Evolutionary conservation across 2,329 filamentous ascomycete species (phyloP).

Genomic region (Chrysoporthe puriensis): DNA sequence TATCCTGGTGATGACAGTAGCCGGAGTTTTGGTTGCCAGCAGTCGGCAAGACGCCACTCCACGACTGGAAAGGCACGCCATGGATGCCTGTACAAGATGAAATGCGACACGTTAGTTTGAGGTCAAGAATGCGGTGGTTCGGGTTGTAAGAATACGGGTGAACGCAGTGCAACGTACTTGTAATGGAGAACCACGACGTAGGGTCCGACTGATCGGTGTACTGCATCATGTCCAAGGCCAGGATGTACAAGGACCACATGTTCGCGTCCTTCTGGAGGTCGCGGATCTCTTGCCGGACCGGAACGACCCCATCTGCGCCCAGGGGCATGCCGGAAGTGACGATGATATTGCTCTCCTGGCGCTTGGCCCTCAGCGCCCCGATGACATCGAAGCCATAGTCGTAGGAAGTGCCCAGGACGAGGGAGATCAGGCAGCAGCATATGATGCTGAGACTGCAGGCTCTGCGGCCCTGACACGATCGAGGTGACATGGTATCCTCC

Average conservation of each 20-base stretch:
- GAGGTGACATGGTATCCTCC: constrained; percentile 13
- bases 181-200: constrained; percentile 78
- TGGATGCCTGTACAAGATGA: constrained; percentile 66
- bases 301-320: constrained; percentile 36
- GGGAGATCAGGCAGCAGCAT: constrained; percentile 24
- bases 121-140: constrained; percentile 15
- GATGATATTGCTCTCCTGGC: constrained; percentile 43
- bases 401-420: constrained; percentile 42
- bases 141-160: constrained; percentile 1
- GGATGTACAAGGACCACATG: constrained; percentile 76
- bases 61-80: constrained; percentile 67
- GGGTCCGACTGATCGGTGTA: constrained; percentile 63
- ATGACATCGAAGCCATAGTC: constrained; percentile 55
- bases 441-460: constrained; percentile 25
- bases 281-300: constrained; percentile 67
- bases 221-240: constrained; percentile 75
- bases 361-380: constrained; percentile 40
- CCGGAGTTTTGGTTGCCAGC: constrained; percentile 61
- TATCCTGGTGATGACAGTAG: constrained; percentile 77
- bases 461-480: neutral
- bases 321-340: constrained; percentile 49
- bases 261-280: constrained; percentile 66
- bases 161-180: constrained; percentile 55
- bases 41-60: constrained; percentile 55
- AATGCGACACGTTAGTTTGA: constrained; percentile 16